Evolutionary conservation across 768 basidiomycete species (phyloP).

Genomic region (Xerocomellus chrysenteron): DNA sequence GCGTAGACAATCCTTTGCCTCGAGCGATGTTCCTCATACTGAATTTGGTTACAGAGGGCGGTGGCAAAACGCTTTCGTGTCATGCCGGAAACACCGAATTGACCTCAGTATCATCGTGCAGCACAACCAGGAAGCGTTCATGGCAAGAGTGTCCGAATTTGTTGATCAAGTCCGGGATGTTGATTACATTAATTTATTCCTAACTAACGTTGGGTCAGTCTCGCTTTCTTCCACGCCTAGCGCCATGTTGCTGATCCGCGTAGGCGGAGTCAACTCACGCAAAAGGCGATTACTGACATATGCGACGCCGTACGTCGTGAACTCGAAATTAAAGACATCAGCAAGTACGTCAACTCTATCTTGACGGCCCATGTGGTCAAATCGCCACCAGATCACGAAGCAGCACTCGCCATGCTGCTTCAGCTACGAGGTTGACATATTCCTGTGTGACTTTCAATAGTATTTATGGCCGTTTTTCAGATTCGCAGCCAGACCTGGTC

Average conservation of each 20-base stretch:
- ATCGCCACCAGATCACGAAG: conserved; percentile 86
- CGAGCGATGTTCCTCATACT: neutral
- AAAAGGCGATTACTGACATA: conserved; percentile 61
- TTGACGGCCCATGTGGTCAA: conserved; percentile 93
- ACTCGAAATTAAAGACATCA: conserved; percentile 69
- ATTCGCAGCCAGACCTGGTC: conserved; percentile 65
- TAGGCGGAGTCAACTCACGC: conserved; percentile 60
- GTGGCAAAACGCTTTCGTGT: conserved; percentile 85
- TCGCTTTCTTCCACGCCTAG: neutral
- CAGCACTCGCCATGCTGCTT: conserved; percentile 72
- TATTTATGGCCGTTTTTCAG: conserved; percentile 4
- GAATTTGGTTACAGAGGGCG: conserved; percentile 47
- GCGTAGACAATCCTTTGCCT: neutral
- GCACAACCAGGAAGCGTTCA: conserved; percentile 68
- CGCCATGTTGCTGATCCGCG: conserved; percentile 1
- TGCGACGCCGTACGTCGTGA: conserved; percentile 76
- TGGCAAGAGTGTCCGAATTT: conserved; percentile 60
- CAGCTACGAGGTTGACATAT: conserved; percentile 65
- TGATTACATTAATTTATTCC: conserved; percentile 90
- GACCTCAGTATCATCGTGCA: conserved; percentile 90
- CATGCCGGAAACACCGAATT: conserved; percentile 91
- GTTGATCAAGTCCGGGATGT: conserved; percentile 86
- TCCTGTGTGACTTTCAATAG: neutral
- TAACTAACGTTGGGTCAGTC: conserved; percentile 78
- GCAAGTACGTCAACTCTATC: conserved; percentile 85